phyloP scores from a whole-genome alignment of 2,329 filamentous ascomycete genomes.

The Sclerotinia glacialis region DNA sequence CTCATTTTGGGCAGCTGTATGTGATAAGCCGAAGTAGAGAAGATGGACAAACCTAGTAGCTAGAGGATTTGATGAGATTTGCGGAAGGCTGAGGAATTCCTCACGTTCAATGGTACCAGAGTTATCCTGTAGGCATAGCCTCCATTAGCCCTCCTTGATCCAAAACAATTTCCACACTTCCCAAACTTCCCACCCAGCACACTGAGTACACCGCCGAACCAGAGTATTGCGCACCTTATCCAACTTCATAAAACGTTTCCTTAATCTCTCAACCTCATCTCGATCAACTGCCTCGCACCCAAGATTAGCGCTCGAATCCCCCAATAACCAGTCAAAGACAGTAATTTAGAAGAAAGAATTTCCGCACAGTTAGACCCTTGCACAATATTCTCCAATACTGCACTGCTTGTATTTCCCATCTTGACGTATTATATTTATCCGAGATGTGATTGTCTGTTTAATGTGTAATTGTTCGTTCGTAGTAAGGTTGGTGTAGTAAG shows the following conservation, averaged over 20 bases:
- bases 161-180: not conserved
- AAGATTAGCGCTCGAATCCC: conserved; percentile 13
- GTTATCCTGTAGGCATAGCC: conserved; percentile 65
- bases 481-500: conserved; percentile 15
- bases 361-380: conserved; percentile 88
- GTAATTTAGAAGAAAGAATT: conserved; percentile 15
- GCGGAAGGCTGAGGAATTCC: conserved; percentile 93
- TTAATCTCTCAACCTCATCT: conserved; percentile 91
- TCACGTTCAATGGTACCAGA: conserved; percentile 98
- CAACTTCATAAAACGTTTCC: conserved; percentile 98
- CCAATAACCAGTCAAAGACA: not conserved
- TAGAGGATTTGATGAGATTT: conserved; percentile 96
- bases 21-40: not conserved
- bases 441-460: conserved; percentile 24
- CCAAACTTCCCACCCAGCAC: not conserved
- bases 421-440: conserved; percentile 25
- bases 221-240: conserved; percentile 69
- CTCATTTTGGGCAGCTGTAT: conserved; percentile 5
- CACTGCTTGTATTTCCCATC: conserved; percentile 69
- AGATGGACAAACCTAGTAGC: conserved; percentile 68
- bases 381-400: conserved; percentile 91
- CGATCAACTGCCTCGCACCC: conserved; percentile 68
- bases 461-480: conserved; percentile 7
- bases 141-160: conserved; percentile 14
- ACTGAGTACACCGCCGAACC: not conserved